Base-by-base conservation (phyloP, 1,139 yeast species). In the Yamadazyma sp. region DNA sequence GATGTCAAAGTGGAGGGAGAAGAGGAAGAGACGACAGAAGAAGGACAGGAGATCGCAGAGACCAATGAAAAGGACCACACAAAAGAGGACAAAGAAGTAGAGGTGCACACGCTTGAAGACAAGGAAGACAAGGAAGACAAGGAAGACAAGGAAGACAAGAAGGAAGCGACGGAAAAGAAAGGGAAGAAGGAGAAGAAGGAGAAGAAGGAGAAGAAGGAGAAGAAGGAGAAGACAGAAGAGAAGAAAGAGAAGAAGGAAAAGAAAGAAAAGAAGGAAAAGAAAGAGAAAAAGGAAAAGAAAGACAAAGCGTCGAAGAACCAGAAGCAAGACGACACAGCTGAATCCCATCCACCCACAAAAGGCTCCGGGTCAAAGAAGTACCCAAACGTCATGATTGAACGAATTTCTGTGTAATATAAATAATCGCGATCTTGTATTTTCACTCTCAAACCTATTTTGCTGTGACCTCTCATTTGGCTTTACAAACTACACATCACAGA, bases 1-100 rank as follows among this genome's bases (percentile, higher is more conserved):
- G 55, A 46, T 2, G 45, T 73, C 1, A 48, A 38, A 3, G 49
- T 76, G 26, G 62, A 56, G 39, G 79, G 78, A 1, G 57, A 65
- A 9, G 69, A 59, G 9, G 44, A 45, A 5, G 49, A 36, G 9
- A 38, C 39, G 16, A 26, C 22, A 11, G 31, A 17, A 11, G 34
- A 41, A 38, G 54, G 47, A 25, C 26, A 34, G 17, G 41, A 31
- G 8, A 33, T 28, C 61, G 31, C 35, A 8, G 36, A 42, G 14
- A 8, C 5, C 5, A 20, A 5, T 6, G 8, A 20, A 20, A 8
- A 20, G 8, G 22, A 20, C n/a, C n/a, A n/a, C n/a, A 33, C 31
- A 61, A 28, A 36, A 8, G 36, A 42, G 14, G 22, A 20, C 5
- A 20, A 5, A 20, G 8, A 20, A 20, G 22, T 6, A 20, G 22